A percentile compares a stretch with the other conserved stretches of the same genome.
These are phyloP conservation scores for Eragrostis curvula DNA, from an alignment of 176 grass and related monocot genomes.

Conservation along the genomic window DNA sequence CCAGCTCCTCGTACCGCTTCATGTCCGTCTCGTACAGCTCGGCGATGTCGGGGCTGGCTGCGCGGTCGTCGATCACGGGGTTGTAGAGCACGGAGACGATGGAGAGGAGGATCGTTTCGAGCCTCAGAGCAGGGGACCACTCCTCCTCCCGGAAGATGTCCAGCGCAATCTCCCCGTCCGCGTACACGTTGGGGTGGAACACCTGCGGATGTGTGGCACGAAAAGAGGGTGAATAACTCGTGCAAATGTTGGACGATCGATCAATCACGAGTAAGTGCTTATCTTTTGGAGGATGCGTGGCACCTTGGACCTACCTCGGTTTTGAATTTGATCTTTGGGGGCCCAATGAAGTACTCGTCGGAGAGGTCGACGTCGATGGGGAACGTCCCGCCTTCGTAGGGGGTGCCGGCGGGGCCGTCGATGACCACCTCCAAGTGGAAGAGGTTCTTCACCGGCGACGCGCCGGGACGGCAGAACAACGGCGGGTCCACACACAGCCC, in stretches of 20 bases:
- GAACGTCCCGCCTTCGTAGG: constrained; percentile 45
- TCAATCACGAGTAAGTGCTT: too few relatives aligned
- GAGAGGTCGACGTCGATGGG: not conserved
- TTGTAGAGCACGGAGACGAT: constrained; percentile 35
- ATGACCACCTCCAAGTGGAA: constrained; percentile 46
- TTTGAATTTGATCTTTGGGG: constrained; percentile 42
- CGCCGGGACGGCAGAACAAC: constrained; percentile 24
- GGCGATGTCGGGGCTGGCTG: not conserved
- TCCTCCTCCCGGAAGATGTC: not conserved
- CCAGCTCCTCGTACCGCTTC: not conserved
- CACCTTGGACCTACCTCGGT: constrained; percentile 1
- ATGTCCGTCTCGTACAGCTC: not conserved
- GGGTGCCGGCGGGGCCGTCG: constrained; percentile 36
- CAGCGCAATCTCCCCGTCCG: not conserved
- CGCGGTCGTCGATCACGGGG: constrained; percentile 37
- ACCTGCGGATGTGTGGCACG: not conserved
- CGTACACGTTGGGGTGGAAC: constrained; percentile 32
- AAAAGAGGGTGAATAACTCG: too few relatives aligned
- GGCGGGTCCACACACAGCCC: not conserved
- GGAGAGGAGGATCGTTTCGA: not conserved
- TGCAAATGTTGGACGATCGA: too few relatives aligned
- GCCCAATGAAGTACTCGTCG: not conserved
- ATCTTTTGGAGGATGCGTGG: not conserved
- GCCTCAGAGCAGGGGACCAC: not conserved
- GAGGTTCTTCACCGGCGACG: constrained; percentile 16